Evolutionary conservation across 2,329 filamentous ascomycete genomes (phyloP), one percentile per base, ranked within the genome.

Genomic region (Phyllosticta paracitricarpa): DNA sequence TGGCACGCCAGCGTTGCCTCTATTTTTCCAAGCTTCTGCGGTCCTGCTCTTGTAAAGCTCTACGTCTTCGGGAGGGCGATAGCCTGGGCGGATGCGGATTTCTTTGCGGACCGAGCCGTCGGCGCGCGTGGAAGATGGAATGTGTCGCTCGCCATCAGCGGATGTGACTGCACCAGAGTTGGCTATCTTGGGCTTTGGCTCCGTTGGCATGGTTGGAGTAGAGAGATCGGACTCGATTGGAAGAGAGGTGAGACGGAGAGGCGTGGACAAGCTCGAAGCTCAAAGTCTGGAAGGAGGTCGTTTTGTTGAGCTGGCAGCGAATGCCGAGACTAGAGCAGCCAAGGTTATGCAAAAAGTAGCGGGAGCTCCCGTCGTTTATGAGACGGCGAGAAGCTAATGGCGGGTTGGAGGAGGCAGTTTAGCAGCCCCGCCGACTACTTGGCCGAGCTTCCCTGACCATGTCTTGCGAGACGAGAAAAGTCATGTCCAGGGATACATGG

Each of bases 31-130:
- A 57, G 84, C 85, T 72, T 94, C 89, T 57, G 92, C 92, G 1
- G 87, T 91, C 62, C 89, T 87, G 75, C 96, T 97, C 78, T 91
- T 95, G 82, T 99, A 99, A 54, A 96, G 81, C 71, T 97, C 91
- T 65, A 97, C 88, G 75, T 99, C 94, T 77, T 99, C 94, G 0
- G 92, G 91, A 1, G 94, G 95, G 35, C 87, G 86, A 76, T 97
- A 99, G 59, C 94, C 95, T 0, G 94, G 93, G 30, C 91, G 86
- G 64, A 99, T 91, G 70, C 90, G 90, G 72, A 97, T 97, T 70
- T 96, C 93, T 71, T 89, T 95, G 61, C 94, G 86, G n/a, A 89
- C 89, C 57, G 88, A 91, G 62, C 94, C 94, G 72, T 99, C 94
- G 25, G 94, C 78, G 60, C 95, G 88, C 53, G 85, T 79, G 0